These are phyloP conservation scores for Ulvella scutata DNA, from an alignment of 139 green algal species.

Conservation along the genomic window DNA sequence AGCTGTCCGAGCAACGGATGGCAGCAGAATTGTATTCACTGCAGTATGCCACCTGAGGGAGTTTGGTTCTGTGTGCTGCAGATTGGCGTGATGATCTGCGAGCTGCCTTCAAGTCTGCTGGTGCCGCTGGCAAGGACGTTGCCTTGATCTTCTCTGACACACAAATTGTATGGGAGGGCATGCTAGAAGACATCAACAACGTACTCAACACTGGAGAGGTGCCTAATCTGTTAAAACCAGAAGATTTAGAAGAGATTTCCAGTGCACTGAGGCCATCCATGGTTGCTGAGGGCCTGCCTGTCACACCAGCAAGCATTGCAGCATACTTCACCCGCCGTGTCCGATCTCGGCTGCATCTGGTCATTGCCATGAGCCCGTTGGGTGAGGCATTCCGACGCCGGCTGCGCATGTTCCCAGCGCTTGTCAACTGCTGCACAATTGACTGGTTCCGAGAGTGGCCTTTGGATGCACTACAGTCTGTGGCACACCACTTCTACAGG, in stretches of 20 bases:
- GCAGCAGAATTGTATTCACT: too few species aligned
- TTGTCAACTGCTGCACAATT: slow-evolving; percentile 76
- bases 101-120: slow-evolving; percentile 47
- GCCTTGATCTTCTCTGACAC: slow-evolving; percentile 72
- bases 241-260: slow-evolving; percentile 56
- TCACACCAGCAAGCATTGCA: slow-evolving; percentile 31
- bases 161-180: slow-evolving; percentile 58
- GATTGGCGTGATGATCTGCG: slow-evolving; percentile 52
- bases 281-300: slow-evolving; percentile 23
- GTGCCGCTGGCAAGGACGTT: slow-evolving; percentile 47
- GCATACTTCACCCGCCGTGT: slow-evolving; percentile 25
- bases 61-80: too few species aligned
- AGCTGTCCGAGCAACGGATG: too few species aligned
- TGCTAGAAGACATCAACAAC: slow-evolving; percentile 79
- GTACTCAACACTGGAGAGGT: slow-evolving; percentile 66
- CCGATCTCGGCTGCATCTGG: slow-evolving; percentile 52
- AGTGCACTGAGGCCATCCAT: slow-evolving; percentile 43
- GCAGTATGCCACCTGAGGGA: too few species aligned
- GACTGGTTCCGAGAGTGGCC: slow-evolving; percentile 78
- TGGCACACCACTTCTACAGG: slow-evolving; percentile 33
- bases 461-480: slow-evolving; percentile 38
- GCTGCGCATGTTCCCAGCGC: slow-evolving; percentile 73
- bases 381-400: slow-evolving; percentile 63
- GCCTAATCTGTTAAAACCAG: slow-evolving; percentile 46
- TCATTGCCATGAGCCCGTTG: slow-evolving; percentile 64